Conservation (phyloP, 169 alveolate species). For the Cyclospora cayetanensis region DNA sequence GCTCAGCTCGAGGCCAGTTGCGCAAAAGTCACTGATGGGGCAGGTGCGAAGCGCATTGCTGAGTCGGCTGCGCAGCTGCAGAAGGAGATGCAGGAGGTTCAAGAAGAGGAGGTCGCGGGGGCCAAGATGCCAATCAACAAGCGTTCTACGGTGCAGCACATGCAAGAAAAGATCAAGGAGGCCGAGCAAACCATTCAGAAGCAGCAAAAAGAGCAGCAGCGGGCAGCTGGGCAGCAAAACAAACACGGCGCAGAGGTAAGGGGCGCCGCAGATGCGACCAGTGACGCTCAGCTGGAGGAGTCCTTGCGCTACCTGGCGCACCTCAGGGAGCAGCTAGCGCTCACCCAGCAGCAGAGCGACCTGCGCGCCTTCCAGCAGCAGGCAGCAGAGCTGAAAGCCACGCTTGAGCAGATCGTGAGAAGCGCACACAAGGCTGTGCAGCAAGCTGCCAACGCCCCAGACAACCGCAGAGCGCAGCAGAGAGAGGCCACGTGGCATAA, state of each 20-base stretch:
- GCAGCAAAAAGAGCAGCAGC: conserved; percentile 65
- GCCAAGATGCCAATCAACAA: conserved; percentile 68
- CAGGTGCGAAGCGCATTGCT: not conserved
- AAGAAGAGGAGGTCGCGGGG: conserved; percentile 35
- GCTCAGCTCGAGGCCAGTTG: conserved; percentile 9
- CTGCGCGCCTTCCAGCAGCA: conserved; percentile 67
- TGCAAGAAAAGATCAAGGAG: conserved; percentile 70
- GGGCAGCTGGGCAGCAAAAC: not conserved
- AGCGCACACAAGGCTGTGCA: conserved; percentile 30
- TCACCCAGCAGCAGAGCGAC: conserved; percentile 72
- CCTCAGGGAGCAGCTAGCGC: conserved; percentile 66
- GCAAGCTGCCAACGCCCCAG: conserved; percentile 33
- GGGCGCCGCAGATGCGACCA: conserved; percentile 14
- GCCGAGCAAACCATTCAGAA: conserved; percentile 66
- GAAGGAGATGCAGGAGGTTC: conserved; percentile 55
- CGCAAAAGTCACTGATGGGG: not conserved
- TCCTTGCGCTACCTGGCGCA: conserved; percentile 58
- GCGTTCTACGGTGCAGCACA: conserved; percentile 69
- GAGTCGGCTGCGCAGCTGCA: conserved; percentile 24
- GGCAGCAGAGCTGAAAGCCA: not conserved
- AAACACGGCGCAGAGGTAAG: not conserved
- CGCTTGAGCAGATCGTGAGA: not conserved
- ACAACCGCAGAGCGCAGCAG: conserved; percentile 53
- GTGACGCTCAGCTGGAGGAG: conserved; percentile 52
- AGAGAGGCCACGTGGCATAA: not conserved